Percentiles rank a stretch among this genome's conserved stretches.
Conservation (phyloP, 129 eudicot species). For the Saussurea involucrata region DNA sequence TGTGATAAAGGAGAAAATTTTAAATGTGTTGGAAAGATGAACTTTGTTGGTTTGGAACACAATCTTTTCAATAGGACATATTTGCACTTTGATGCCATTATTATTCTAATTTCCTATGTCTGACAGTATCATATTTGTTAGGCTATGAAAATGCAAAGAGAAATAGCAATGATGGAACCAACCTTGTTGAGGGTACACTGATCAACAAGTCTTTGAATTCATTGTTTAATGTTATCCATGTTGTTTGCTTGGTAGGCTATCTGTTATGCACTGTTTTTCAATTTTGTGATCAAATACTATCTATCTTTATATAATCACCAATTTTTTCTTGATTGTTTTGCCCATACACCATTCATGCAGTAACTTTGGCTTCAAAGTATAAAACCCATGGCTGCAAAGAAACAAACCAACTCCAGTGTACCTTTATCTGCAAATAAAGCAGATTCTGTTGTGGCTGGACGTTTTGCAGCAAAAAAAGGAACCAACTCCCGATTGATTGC, state of each 20-base stretch:
- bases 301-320: neutral
- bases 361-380: slow-evolving; percentile 34
- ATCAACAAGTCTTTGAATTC: slow-evolving; percentile 74
- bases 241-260: slow-evolving; percentile 69
- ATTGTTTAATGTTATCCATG: slow-evolving; percentile 62
- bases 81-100: neutral
- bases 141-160: slow-evolving; percentile 75
- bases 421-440: slow-evolving; percentile 18
- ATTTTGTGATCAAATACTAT: neutral
- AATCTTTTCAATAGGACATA: too few relatives aligned
- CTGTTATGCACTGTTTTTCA: neutral
- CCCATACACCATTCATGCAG: slow-evolving; percentile 59
- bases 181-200: slow-evolving; percentile 42
- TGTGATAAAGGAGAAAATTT: slow-evolving; percentile 24
- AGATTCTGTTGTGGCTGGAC: slow-evolving; percentile 17
- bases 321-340: slow-evolving; percentile 30
- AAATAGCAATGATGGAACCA: slow-evolving; percentile 45
- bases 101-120: neutral
- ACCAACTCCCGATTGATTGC: slow-evolving; percentile 22
- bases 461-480: slow-evolving; percentile 34
- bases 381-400: slow-evolving; percentile 32
- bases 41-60: slow-evolving; percentile 64
- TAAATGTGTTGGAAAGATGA: slow-evolving; percentile 54
- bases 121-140: slow-evolving; percentile 15
- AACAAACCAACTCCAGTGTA: slow-evolving; percentile 23